Percentiles rank a stretch among this genome's conserved stretches.
phyloP scores from a whole-genome alignment of 2,329 filamentous ascomycete genomes.

The Juglanconis oblonga region DNA sequence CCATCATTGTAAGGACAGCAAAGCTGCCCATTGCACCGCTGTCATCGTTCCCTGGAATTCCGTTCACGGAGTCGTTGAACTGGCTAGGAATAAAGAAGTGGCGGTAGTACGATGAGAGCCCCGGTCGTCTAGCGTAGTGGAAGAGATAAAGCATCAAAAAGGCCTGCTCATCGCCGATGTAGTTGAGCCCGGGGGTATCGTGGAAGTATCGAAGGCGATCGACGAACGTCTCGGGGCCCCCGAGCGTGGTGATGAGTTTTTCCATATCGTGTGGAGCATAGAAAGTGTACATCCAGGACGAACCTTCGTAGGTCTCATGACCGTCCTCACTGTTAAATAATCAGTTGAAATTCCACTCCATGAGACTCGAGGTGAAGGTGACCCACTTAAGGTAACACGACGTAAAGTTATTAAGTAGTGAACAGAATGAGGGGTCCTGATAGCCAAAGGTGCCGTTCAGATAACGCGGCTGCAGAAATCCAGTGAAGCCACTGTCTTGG shows the following conservation, averaged over 20 bases:
- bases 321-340: conserved; percentile 30
- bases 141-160: conserved; percentile 60
- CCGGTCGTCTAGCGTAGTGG: conserved; percentile 60
- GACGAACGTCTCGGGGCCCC: conserved; percentile 49
- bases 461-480: conserved; percentile 65
- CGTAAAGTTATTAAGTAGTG: conserved; percentile 43
- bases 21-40: conserved; percentile 63
- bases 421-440: conserved; percentile 63
- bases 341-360: neutral
- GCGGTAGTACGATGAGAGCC: conserved; percentile 41
- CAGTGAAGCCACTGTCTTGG: conserved; percentile 57
- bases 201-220: conserved; percentile 57
- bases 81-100: conserved; percentile 59
- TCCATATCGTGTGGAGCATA: conserved; percentile 41
- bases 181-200: conserved; percentile 32
- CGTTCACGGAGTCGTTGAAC: conserved; percentile 54
- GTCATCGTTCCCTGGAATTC: conserved; percentile 63
- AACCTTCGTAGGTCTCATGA: conserved; percentile 67
- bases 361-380: no score
- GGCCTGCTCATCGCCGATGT: conserved; percentile 48
- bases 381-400: conserved; percentile 21
- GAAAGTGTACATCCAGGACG: conserved; percentile 68
- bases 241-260: conserved; percentile 49
- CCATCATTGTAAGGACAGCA: conserved; percentile 56
- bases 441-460: conserved; percentile 63